phyloP scores from a whole-genome alignment of 352 stramenopile genomes.

The Globisporangium carolinianum region DNA sequence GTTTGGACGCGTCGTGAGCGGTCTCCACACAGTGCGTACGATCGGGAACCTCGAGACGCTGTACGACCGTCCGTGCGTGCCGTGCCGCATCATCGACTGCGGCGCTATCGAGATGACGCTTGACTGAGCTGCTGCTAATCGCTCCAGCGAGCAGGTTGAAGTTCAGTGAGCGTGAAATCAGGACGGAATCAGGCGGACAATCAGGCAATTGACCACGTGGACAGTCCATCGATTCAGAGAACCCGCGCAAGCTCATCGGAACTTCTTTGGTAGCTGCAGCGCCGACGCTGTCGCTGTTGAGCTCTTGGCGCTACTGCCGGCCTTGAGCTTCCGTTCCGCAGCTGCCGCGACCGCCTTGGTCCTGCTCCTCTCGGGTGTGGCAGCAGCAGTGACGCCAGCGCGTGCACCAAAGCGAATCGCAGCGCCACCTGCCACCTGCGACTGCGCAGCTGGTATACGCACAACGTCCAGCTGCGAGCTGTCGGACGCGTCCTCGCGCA shows the following conservation, averaged over 20 bases:
- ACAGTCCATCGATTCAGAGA: background rate
- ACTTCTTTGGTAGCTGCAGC: slow-evolving; percentile 12
- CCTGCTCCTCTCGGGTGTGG: slow-evolving; percentile 1
- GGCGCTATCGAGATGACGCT: slow-evolving; percentile 34
- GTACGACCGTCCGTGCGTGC: slow-evolving; percentile 43
- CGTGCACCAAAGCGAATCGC: slow-evolving; percentile 1
- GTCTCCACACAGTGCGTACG: slow-evolving; percentile 46
- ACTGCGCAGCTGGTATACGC: background rate
- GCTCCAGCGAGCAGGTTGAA: background rate
- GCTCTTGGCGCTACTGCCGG: slow-evolving; percentile 5
- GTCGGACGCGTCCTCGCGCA: background rate
- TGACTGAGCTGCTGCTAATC: background rate
- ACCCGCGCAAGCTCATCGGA: slow-evolving; percentile 5
- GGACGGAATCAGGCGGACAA: no score
- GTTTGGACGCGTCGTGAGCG: slow-evolving; percentile 65
- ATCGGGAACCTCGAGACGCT: slow-evolving; percentile 46
- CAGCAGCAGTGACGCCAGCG: background rate
- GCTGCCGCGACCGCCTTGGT: background rate
- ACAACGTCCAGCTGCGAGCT: background rate
- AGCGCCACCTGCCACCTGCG: background rate
- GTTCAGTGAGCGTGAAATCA: background rate
- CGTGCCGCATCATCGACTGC: slow-evolving; percentile 66
- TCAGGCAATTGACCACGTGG: no score
- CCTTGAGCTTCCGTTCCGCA: slow-evolving; percentile 13
- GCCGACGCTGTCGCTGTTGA: slow-evolving; percentile 1